phyloP scores from a whole-genome alignment of 306 rosid genomes.

The Spatholobus suberectus region DNA sequence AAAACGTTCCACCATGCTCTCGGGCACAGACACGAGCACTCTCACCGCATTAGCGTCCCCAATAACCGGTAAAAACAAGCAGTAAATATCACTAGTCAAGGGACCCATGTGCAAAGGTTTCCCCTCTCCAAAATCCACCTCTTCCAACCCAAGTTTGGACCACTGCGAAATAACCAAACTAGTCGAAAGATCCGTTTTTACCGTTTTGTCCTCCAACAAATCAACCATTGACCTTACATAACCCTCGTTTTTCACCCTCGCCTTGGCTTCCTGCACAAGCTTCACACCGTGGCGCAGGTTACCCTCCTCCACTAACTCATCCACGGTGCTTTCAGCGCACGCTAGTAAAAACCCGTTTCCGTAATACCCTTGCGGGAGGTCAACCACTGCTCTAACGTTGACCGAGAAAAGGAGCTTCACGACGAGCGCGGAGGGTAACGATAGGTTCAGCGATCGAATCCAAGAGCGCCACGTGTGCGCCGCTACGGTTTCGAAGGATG shows the following conservation, averaged over 20 bases:
- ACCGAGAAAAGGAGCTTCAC: constrained; percentile 82
- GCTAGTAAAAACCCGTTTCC: constrained; percentile 79
- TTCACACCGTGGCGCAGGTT: constrained; percentile 58
- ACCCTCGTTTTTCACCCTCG: constrained; percentile 40
- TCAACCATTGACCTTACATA: constrained; percentile 65
- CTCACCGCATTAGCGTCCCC: constrained; percentile 55
- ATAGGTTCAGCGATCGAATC: constrained; percentile 57
- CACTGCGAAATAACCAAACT: constrained; percentile 82
- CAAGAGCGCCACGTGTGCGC: constrained; percentile 91
- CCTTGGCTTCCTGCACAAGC: constrained; percentile 62
- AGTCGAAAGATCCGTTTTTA: constrained; percentile 62
- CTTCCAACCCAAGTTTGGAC: constrained; percentile 79
- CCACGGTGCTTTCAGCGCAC: constrained; percentile 63
- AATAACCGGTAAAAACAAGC: constrained; percentile 73
- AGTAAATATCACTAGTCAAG: constrained; percentile 69
- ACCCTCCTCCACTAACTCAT: constrained; percentile 44
- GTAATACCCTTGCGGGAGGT: constrained; percentile 62
- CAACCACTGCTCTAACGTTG: constrained; percentile 50
- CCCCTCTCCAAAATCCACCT: constrained; percentile 80
- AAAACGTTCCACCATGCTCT: constrained; percentile 51
- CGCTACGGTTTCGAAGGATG: constrained; percentile 72
- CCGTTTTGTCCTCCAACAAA: constrained; percentile 64
- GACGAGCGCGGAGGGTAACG: constrained; percentile 39
- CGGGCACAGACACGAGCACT: constrained; percentile 75
- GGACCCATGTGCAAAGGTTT: constrained; percentile 77